These are phyloP conservation scores for Leccinum boreale DNA, from an alignment of 768 basidiomycete genomes.

Conservation along the genomic window DNA sequence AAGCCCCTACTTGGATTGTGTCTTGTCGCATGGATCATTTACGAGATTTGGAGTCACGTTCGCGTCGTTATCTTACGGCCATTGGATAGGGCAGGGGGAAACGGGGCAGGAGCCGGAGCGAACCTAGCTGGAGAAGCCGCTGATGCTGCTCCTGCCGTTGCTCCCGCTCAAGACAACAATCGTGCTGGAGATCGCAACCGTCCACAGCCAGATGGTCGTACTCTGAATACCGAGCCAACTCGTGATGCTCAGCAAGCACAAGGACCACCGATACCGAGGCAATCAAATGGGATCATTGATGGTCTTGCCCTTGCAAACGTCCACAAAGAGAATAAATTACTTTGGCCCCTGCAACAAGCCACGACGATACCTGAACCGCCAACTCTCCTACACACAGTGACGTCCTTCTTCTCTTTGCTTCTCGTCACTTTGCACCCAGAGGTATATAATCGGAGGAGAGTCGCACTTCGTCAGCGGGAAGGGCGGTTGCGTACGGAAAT, in stretches of 20 bases:
- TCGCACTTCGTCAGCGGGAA: slow-evolving; percentile 57
- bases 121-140: slow-evolving; percentile 18
- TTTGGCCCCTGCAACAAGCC: slow-evolving; percentile 35
- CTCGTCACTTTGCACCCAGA: slow-evolving; percentile 68
- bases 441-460: slow-evolving; percentile 66
- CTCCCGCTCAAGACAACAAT: slow-evolving; percentile 16
- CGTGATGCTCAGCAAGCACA: slow-evolving; percentile 19
- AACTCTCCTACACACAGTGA: slow-evolving; percentile 44
- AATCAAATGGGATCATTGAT: slow-evolving; percentile 41
- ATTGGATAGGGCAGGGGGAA: slow-evolving; percentile 32
- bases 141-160: slow-evolving; percentile 25
- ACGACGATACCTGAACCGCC: slow-evolving; percentile 37
- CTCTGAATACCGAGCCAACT: slow-evolving; percentile 14
- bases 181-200: slow-evolving; percentile 16
- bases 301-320: slow-evolving; percentile 57
- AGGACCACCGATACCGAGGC: slow-evolving; percentile 30
- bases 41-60: slow-evolving; percentile 73
- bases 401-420: slow-evolving; percentile 55
- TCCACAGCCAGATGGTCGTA: slow-evolving; percentile 11
- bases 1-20: slow-evolving; percentile 68
- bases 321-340: slow-evolving; percentile 48
- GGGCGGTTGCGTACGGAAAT: slow-evolving; percentile 66
- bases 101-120: slow-evolving; percentile 19
- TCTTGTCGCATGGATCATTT: slow-evolving; percentile 66
- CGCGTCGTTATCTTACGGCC: slow-evolving; percentile 41